Base-by-base conservation (phyloP, 495 filamentous ascomycete species). In the Friedmanniomyces simplex region DNA sequence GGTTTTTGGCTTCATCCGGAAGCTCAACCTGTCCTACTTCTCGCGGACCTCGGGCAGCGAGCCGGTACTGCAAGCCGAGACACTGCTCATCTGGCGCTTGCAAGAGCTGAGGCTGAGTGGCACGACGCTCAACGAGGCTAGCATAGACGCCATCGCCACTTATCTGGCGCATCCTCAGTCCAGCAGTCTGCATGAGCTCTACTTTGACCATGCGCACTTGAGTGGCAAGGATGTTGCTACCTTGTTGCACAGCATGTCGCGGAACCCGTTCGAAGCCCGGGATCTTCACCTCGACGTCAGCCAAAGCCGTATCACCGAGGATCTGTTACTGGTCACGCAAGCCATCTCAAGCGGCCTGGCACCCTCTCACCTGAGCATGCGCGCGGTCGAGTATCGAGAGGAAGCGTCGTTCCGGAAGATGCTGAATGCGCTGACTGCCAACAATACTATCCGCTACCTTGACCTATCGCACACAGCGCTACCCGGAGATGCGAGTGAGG, bases 391-490 rank as follows among this genome's bases (percentile, higher is more conserved):
- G 64, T 95, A 87, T 67, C 77, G 83, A 54, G 79, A 85, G 58
- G 89, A 94, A 66, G 72, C 76, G 12, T 80, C 83, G 60, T 96
- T 93, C 67, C 79, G 85, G 49, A 72, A 82, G 47, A 74, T 98
- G 36, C 72, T 93, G 13, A 72, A 78, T 48, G 86, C 93, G 1
- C 69, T 96, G 50, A 78, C 82, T 1, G 70, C 74, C 22, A 95
- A 95, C 60, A 84, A 74, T 24, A 83, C 87, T 7, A 80, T 96
- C 54, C 74, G 76, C 37, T 84, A 81, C 53, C 73, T 98, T n/a
- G 90, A 94, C 70, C 83, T 98, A 54, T 90, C 88, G 10, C 89
- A 91, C 58, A 87, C 86, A 18, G 88, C 89, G 1, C 80, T 96
- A 4, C 88, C 90, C 0, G 85, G 84, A 39, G 85, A 91, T 54